phyloP scores from a whole-genome alignment of 352 stramenopile species.

The Phytophthora citricola region DNA sequence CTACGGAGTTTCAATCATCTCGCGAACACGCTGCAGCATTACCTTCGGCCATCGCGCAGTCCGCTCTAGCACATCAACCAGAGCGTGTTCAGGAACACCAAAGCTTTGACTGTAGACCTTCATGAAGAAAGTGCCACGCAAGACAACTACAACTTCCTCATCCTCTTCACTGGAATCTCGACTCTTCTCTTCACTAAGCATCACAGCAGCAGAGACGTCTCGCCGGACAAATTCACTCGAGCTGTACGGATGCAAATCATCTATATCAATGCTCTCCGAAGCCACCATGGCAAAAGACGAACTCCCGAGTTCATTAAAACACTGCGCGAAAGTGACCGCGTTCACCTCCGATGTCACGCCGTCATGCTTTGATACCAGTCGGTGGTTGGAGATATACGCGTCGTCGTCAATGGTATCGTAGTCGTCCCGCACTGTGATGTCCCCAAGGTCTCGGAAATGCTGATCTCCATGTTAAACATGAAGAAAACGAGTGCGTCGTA shows the following conservation, averaged over 20 bases:
- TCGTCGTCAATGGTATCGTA: constrained; percentile 29
- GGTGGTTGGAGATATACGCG: constrained; percentile 36
- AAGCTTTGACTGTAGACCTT: constrained; percentile 23
- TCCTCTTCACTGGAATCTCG: constrained; percentile 7
- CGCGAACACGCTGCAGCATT: constrained; percentile 15
- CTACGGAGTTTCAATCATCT: neutral
- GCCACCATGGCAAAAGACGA: constrained; percentile 25
- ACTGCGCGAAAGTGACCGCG: constrained; percentile 12
- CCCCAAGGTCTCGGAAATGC: constrained; percentile 42
- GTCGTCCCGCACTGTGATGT: constrained; percentile 48
- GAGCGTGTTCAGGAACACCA: neutral
- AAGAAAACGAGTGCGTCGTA: constrained; percentile 46
- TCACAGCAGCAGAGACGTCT: constrained; percentile 35
- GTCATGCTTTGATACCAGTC: constrained; percentile 32
- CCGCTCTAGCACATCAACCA: constrained; percentile 10
- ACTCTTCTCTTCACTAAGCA: constrained; percentile 15
- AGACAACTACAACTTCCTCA: constrained; percentile 15
- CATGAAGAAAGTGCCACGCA: constrained; percentile 19
- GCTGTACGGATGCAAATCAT: constrained; percentile 48
- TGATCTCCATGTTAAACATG: constrained; percentile 54
- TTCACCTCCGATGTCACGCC: constrained; percentile 2
- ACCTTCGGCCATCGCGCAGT: constrained; percentile 18
- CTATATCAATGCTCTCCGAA: constrained; percentile 41
- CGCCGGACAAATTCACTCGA: constrained; percentile 30
- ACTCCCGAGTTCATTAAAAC: constrained; percentile 14